These are phyloP conservation scores for Lactifluus piperatus DNA, from an alignment of 768 basidiomycete genomes.

Conservation along the genomic window DNA sequence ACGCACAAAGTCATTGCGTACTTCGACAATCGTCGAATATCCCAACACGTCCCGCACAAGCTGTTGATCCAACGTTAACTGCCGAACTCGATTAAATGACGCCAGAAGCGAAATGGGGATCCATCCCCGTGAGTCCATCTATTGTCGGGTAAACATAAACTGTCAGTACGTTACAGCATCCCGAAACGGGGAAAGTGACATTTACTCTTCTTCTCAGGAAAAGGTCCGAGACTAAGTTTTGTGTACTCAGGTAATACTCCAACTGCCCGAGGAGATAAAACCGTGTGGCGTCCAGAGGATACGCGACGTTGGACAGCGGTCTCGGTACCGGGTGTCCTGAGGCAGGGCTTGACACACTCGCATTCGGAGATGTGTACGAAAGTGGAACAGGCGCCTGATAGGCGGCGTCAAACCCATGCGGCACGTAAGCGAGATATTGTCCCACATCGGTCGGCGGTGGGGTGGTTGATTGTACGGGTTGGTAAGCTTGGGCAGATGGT, in stretches of 20 bases:
- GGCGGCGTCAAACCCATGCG: conserved; percentile 25
- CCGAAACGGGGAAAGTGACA: neutral
- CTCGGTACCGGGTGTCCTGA: conserved; percentile 37
- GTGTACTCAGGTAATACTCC: conserved; percentile 86
- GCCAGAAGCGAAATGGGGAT: conserved; percentile 73
- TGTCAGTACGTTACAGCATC: conserved; percentile 5
- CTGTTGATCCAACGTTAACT: conserved; percentile 47
- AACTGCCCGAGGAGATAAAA: conserved; percentile 73
- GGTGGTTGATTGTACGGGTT: conserved; percentile 21
- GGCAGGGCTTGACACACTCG: conserved; percentile 16
- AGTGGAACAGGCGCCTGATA: conserved; percentile 24
- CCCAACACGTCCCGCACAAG: conserved; percentile 63
- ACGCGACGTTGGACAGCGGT: conserved; percentile 38
- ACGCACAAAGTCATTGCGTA: conserved; percentile 59
- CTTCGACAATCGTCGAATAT: conserved; percentile 62
- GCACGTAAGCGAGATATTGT: conserved; percentile 19
- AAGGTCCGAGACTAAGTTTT: conserved; percentile 85
- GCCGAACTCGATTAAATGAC: conserved; percentile 78
- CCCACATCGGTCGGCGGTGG: conserved; percentile 13
- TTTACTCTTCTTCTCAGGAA: conserved; percentile 67
- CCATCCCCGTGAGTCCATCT: conserved; percentile 93
- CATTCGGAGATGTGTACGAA: conserved; percentile 20
- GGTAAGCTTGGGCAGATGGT: conserved; percentile 14
- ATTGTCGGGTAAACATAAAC: neutral
- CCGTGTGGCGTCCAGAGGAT: conserved; percentile 55